phyloP scores from a whole-genome alignment of 768 basidiomycete genomes.

The Goffeauzyma gilvescens region DNA sequence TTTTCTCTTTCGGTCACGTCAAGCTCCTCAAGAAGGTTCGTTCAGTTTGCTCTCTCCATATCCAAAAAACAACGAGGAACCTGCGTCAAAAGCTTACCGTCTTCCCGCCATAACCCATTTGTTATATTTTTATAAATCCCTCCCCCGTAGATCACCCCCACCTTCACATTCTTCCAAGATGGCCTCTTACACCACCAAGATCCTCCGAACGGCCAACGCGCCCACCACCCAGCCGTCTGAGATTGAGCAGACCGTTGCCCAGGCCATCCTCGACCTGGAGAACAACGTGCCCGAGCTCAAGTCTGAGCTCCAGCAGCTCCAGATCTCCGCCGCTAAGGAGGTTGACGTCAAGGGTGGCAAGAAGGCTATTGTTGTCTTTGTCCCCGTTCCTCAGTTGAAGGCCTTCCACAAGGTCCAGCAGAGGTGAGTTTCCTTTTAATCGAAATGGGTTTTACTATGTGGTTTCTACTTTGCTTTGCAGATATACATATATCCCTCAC shows the following conservation, averaged over 20 bases:
- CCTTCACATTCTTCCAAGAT: conserved; percentile 7
- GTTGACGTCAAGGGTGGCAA: conserved; percentile 98
- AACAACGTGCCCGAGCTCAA: conserved; percentile 97
- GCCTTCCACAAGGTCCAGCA: conserved; percentile 97
- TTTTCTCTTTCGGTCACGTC: too few relatives aligned
- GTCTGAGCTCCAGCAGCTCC: conserved; percentile 78
- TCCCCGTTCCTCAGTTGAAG: conserved; percentile 90
- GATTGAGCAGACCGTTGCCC: conserved; percentile 89
- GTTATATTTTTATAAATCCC: too few relatives aligned
- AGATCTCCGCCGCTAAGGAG: conserved; percentile 96
- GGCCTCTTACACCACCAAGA: conserved; percentile 42
- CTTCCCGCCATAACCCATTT: too few relatives aligned
- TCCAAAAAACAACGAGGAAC: too few relatives aligned
- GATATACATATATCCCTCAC: too few relatives aligned
- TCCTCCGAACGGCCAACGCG: conserved; percentile 88
- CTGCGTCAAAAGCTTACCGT: too few relatives aligned
- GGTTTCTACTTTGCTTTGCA: neutral
- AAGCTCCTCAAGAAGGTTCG: too few relatives aligned
- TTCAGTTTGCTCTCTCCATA: too few relatives aligned
- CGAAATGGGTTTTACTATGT: neutral
- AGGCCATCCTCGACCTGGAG: conserved; percentile 92
- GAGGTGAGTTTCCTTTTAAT: conserved; percentile 46
- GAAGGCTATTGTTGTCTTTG: conserved; percentile 97
- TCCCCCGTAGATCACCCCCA: neutral
- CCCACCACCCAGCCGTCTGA: conserved; percentile 75